Conservation (phyloP, 176 grass and related monocot genomes). For the Carex pumila region DNA sequence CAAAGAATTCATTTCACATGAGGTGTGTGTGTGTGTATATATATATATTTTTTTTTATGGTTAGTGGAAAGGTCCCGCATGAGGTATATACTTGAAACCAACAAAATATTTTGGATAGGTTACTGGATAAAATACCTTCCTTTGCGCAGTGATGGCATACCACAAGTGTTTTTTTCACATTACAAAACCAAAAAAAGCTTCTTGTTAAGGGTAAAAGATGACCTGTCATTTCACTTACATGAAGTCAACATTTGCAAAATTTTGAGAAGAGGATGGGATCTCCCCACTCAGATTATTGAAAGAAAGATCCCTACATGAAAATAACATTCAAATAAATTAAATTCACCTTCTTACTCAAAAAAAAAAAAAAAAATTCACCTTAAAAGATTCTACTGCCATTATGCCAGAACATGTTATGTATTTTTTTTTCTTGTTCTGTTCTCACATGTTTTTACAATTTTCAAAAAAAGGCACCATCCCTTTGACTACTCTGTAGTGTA, state of each 20-base stretch:
- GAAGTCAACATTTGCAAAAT: slow-evolving; percentile 46
- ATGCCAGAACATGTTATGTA: neutral
- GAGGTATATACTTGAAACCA: neutral
- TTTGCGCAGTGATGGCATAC: neutral
- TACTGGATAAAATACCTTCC: neutral
- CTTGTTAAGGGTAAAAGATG: neutral
- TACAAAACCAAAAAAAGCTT: neutral
- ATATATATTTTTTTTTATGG: no score
- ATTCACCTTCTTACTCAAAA: neutral
- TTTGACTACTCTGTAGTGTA: neutral
- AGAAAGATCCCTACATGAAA: slow-evolving; percentile 62
- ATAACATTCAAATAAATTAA: slow-evolving; percentile 24
- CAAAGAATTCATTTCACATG: neutral
- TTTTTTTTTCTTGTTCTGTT: neutral
- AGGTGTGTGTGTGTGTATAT: no score
- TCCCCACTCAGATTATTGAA: slow-evolving; percentile 77
- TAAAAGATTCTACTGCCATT: slow-evolving; percentile 7
- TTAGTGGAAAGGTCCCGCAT: no score
- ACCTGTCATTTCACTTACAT: slow-evolving; percentile 49
- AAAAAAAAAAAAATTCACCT: slow-evolving; percentile 18
- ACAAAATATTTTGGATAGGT: neutral
- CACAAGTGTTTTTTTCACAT: neutral
- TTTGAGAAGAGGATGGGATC: slow-evolving; percentile 57
- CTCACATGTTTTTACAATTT: neutral
- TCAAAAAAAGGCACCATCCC: neutral